Conservation (phyloP, 2,329 filamentous ascomycete genomes). For the Ceratocystis papillata region DNA sequence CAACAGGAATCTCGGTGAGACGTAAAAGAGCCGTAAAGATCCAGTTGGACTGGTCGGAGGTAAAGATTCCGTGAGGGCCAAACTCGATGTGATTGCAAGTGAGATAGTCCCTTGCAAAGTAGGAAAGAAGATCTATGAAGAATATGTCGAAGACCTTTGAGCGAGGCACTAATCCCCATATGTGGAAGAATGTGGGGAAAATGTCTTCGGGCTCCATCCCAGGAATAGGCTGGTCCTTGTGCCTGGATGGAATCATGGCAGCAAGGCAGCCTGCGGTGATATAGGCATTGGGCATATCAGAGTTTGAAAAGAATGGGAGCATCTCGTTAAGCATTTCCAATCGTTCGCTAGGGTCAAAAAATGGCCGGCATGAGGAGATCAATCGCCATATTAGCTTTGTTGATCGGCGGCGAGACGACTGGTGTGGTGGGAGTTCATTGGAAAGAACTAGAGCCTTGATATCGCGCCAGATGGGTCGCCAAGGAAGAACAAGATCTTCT, state of each 20-base stretch:
- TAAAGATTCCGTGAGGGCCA: constrained; percentile 80
- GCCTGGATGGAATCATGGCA: constrained; percentile 72
- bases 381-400: constrained; percentile 69
- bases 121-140: constrained; percentile 81
- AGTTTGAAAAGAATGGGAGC: constrained; percentile 81
- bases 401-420: constrained; percentile 44
- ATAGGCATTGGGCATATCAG: constrained; percentile 82
- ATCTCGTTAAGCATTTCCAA: constrained; percentile 72
- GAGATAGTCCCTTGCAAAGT: constrained; percentile 75
- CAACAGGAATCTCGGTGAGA: constrained; percentile 88
- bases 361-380: constrained; percentile 78
- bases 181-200: constrained; percentile 86
- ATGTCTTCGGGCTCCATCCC: constrained; percentile 82
- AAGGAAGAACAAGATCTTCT: constrained; percentile 83
- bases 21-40: constrained; percentile 87
- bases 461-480: constrained; percentile 86
- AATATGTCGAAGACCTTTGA: constrained; percentile 79
- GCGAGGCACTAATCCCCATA: constrained; percentile 87
- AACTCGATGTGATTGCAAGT: constrained; percentile 66
- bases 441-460: constrained; percentile 84
- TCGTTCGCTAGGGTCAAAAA: constrained; percentile 82
- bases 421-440: constrained; percentile 61
- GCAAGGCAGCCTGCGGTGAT: constrained; percentile 85
- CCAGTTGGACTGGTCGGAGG: constrained; percentile 77
- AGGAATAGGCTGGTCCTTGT: constrained; percentile 57